Percentiles rank a stretch among this genome's conserved stretches.
These are phyloP conservation scores for Hura crepitans DNA, from an alignment of 441 rosid species.

Conservation along the genomic window DNA sequence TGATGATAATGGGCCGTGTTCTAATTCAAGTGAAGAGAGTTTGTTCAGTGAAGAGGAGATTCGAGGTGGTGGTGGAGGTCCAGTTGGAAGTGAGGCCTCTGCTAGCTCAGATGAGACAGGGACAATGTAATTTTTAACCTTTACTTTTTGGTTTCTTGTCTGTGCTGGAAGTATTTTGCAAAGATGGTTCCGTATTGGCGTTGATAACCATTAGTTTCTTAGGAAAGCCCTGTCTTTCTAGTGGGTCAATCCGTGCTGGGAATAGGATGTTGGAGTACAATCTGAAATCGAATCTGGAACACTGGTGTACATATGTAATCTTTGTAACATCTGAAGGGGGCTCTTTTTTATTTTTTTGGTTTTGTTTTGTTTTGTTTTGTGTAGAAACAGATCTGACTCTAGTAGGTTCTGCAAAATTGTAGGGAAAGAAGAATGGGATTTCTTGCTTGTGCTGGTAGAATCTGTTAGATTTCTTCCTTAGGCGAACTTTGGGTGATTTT, in stretches of 20 bases:
- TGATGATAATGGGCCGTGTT: conserved; percentile 48
- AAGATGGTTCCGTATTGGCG: not conserved
- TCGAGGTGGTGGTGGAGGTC: conserved; percentile 41
- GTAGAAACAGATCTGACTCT: not conserved
- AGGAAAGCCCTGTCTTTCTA: not conserved
- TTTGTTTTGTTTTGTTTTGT: too few relatives aligned
- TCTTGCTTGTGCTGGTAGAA: not conserved
- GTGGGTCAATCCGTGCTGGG: too few relatives aligned
- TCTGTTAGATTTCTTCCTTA: not conserved
- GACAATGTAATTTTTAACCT: conserved; percentile 22
- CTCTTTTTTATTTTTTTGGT: not conserved
- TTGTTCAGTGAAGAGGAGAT: conserved; percentile 63
- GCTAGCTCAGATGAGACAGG: conserved; percentile 59
- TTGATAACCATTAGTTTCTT: not conserved
- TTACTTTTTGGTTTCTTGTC: not conserved
- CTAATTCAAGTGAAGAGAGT: conserved; percentile 70
- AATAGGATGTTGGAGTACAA: too few relatives aligned
- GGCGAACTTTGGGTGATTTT: too few relatives aligned
- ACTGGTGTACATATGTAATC: conserved; percentile 17
- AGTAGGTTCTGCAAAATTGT: conserved; percentile 10
- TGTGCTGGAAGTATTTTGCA: not conserved
- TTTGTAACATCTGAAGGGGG: not conserved
- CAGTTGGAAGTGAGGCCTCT: conserved; percentile 48
- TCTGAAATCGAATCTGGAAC: not conserved
- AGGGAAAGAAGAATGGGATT: not conserved